phyloP scores from a whole-genome alignment of 768 basidiomycete species.

The Hericium erinaceus region DNA sequence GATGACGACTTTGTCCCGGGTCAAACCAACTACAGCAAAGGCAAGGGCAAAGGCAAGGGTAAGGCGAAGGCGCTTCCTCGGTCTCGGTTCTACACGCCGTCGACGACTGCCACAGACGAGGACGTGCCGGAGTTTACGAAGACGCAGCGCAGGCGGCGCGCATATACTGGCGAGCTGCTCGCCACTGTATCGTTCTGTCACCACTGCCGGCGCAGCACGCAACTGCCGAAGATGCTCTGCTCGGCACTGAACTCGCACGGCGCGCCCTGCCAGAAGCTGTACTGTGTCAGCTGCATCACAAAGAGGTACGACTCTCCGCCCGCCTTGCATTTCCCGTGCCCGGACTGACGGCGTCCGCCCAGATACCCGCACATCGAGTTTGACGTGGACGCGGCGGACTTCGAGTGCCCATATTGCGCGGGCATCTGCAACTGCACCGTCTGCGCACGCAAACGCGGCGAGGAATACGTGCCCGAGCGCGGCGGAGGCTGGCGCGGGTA shows the following conservation, averaged over 20 bases:
- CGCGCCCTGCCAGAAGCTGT: slow-evolving; percentile 1
- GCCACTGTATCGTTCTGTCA: slow-evolving; percentile 4
- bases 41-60: neutral
- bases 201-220: slow-evolving; percentile 8
- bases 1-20: neutral
- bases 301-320: slow-evolving; percentile 2
- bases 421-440: slow-evolving; percentile 39
- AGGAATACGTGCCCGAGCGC: slow-evolving; percentile 30
- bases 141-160: too few relatives aligned
- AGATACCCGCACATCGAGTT: slow-evolving; percentile 34
- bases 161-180: too few relatives aligned
- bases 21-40: neutral
- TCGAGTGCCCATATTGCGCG: slow-evolving; percentile 37
- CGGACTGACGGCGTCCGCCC: neutral
- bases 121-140: too few relatives aligned
- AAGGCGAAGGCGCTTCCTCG: neutral
- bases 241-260: neutral
- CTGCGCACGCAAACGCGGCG: slow-evolving; percentile 38
- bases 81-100: too few relatives aligned
- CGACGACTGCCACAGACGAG: too few relatives aligned
- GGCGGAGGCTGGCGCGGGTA: slow-evolving; percentile 12
- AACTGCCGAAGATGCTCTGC: slow-evolving; percentile 7
- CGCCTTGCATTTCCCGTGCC: neutral
- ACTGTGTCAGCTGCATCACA: slow-evolving; percentile 9
- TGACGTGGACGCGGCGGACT: slow-evolving; percentile 18